Evolutionary conservation across 257 asterid genomes (phyloP).

Genomic region (Fraxinus anomala): DNA sequence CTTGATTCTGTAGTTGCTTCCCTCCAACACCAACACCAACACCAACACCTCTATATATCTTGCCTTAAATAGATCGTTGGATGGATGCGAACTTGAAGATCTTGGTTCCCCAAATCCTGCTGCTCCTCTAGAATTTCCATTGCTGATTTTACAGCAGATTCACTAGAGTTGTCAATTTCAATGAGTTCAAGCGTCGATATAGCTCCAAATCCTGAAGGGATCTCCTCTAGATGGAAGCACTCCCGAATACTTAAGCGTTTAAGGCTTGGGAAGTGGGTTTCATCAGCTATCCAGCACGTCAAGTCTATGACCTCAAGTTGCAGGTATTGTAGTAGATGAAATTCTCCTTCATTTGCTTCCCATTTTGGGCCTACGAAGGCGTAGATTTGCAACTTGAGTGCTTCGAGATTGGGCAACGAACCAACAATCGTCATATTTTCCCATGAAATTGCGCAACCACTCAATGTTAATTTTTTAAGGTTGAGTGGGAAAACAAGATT

Average conservation of each 20-base stretch:
- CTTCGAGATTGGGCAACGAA: constrained; percentile 1
- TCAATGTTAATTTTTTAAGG: not conserved
- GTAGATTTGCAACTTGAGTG: not conserved
- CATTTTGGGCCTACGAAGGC: not conserved
- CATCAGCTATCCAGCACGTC: not conserved
- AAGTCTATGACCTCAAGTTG: not conserved
- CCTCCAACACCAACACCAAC: no score
- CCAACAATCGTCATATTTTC: not conserved
- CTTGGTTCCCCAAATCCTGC: not conserved
- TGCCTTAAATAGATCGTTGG: not conserved
- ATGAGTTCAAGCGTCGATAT: not conserved
- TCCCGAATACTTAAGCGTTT: not conserved
- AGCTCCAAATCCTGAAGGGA: constrained; percentile 4
- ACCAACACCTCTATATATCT: not conserved
- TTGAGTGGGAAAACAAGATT: not conserved
- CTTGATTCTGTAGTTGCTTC: no score
- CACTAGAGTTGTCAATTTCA: not conserved
- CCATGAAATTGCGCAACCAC: not conserved
- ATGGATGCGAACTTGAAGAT: not conserved
- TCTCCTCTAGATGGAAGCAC: not conserved
- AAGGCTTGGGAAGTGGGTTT: constrained; percentile 7
- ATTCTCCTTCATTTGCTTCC: constrained; percentile 2
- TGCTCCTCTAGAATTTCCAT: not conserved
- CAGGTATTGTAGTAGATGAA: not conserved
- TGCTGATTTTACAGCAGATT: not conserved